Evolutionary conservation across 495 filamentous ascomycete genomes (phyloP), one percentile per base, ranked within the genome.

Genomic region (Rusavskia elegans): DNA sequence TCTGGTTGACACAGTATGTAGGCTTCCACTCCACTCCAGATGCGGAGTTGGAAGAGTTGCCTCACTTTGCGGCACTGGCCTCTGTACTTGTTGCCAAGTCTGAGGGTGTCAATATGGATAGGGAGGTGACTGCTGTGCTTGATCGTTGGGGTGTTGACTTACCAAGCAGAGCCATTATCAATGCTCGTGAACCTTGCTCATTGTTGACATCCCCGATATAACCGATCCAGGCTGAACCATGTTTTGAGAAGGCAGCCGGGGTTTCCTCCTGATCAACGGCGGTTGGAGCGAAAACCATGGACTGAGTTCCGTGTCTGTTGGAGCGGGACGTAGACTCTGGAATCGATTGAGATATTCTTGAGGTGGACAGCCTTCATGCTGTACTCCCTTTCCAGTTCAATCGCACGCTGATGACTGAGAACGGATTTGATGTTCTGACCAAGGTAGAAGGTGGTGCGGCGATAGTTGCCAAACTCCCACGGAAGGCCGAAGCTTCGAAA

Each of bases 121-220:
- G 27, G 20, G 14, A 5, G 4, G 16, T 25, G 23, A 20, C 9
- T 42, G 36, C 5, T 16, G 13, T 13, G n/a, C 27, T 7, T 44
- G 16, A 27, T 27, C 36, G 20, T 10, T 10, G 13, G n/a, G 37
- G 36, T 11, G 2, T 41, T 44, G 25, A 29, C 45, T 44, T 51
- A 54, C 55, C 46, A 29, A 57, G 45, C 45, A 57, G 49, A 39
- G 66, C 62, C 55, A 75, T 52, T 23, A 72, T 54, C 48, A 71
- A 59, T n/a, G 50, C 39, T 25, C 60, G 53, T 5, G 65, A 62
- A 6, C 54, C 62, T 21, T 61, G 55, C 61, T 72, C 71, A 1
- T 55, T 61, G 53, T 73, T 71, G 41, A 73, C 66, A 64, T 77
- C 70, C 10, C 71, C 71, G 52, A 71, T 57, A 54, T 73, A 73